phyloP scores from a whole-genome alignment of 371 early-diverging fungal genomes.

The Chytridium lagenaria region DNA sequence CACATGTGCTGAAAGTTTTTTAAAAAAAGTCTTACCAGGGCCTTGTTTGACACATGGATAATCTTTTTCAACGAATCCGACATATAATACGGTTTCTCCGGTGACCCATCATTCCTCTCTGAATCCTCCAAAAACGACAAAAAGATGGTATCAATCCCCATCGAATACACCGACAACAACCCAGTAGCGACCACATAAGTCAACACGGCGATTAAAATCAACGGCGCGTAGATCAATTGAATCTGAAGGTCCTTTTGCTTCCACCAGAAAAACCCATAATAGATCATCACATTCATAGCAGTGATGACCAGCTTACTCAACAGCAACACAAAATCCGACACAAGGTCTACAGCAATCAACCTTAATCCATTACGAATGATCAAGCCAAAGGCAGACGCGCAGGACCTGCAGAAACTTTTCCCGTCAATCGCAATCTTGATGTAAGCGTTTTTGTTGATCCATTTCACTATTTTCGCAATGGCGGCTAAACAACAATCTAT shows the following conservation, averaged over 20 bases:
- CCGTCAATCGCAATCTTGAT: constrained; percentile 62
- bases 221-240: constrained; percentile 34
- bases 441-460: constrained; percentile 64
- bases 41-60: constrained; percentile 28
- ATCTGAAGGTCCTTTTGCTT: constrained; percentile 24
- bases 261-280: constrained; percentile 36
- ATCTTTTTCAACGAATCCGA: constrained; percentile 41
- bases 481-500: constrained; percentile 54
- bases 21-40: neutral
- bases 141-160: constrained; percentile 63
- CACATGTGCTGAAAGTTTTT: neutral
- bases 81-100: constrained; percentile 57
- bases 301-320: constrained; percentile 40
- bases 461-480: constrained; percentile 54
- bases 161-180: constrained; percentile 53
- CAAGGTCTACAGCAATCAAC: constrained; percentile 41
- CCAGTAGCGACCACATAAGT: constrained; percentile 50
- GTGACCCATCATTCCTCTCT: constrained; percentile 60
- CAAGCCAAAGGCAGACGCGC: constrained; percentile 44
- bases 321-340: constrained; percentile 41
- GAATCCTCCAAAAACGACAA: constrained; percentile 60
- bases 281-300: constrained; percentile 20
- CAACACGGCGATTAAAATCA: constrained; percentile 28
- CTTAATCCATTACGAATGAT: constrained; percentile 45
- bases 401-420: constrained; percentile 54